A percentile compares a stretch with the other conserved stretches of the same genome.
These are phyloP conservation scores for Kappamyces sp. DNA, from an alignment of 192 early-diverging fungal species.

Conservation along the genomic window DNA sequence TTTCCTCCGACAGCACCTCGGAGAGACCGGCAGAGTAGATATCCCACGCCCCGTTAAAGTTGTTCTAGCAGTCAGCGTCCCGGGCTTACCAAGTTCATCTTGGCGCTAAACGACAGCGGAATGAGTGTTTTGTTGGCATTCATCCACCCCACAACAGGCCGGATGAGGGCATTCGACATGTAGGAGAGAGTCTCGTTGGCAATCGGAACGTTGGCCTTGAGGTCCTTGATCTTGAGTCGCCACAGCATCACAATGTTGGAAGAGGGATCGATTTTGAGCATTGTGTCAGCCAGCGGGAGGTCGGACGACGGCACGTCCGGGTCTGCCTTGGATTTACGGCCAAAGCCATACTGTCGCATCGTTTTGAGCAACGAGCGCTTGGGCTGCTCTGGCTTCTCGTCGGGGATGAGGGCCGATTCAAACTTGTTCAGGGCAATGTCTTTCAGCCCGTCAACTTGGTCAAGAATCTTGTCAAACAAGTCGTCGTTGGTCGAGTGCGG, in stretches of 20 bases:
- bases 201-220: conserved; percentile 83
- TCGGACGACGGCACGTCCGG: background rate
- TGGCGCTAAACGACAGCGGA: conserved; percentile 72
- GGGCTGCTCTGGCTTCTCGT: background rate
- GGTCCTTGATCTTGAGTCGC: conserved; percentile 81
- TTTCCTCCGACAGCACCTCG: conserved; percentile 65
- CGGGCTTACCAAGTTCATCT: conserved; percentile 60
- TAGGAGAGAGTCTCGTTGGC: conserved; percentile 64
- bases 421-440: conserved; percentile 38
- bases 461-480: conserved; percentile 35
- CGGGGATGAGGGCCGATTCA: conserved; percentile 25
- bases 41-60: conserved; percentile 93
- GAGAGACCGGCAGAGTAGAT: conserved; percentile 76
- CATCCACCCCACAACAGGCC: conserved; percentile 91
- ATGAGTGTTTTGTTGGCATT: conserved; percentile 85
- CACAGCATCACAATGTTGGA: conserved; percentile 60
- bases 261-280: conserved; percentile 12
- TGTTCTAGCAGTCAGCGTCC: conserved; percentile 36
- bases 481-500: conserved; percentile 36
- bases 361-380: conserved; percentile 3
- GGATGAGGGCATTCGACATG: conserved; percentile 74
- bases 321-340: background rate
- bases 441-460: conserved; percentile 35
- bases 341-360: conserved; percentile 16
- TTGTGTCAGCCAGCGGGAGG: background rate